Evolutionary conservation across 139 green algal genomes (phyloP), one percentile per base, ranked within the genome.

Genomic region (Chlamydomonas eustigma): DNA sequence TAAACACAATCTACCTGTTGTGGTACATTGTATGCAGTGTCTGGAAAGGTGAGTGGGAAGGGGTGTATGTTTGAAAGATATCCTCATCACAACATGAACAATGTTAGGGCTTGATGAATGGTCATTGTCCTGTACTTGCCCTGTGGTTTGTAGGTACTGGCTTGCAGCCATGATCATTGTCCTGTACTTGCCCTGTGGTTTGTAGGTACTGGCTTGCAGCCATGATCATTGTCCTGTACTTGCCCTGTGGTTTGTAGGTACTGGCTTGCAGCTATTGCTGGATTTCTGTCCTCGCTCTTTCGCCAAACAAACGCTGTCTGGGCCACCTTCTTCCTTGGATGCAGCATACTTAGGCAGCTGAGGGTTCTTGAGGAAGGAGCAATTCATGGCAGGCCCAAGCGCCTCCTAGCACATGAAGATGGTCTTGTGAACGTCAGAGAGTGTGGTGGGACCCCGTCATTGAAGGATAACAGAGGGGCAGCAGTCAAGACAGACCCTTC

Each of bases 291-390:
- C 2, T 81, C 95, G 4, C 31, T 84, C 0, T 89, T 94, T 74
- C 81, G 94, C 36, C 94, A 98, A 81, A 98, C 93, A 12, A 97
- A 97, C 77, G 92, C 87, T 1, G 91, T 98, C 25, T 98, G 94
- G 94, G 84, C 88, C 1, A 81, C 82, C 0, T 97, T 97, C 73
- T 80, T 89, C 22, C 35, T 90, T 37, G 81, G 79, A 2, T 71
- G 75, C 33, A 64, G 77, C 2, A 39, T 78, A 34, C 73, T 87
- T 30, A 39, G 25, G 18, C 12, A 28, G 12, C 18, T 58, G 44
- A 12, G 18, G 18, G 12, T 12, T 18, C 44, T 58, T 12, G 44
- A 58, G 12, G 44, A 12, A 58, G 44, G 12, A 58, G 44, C 18
- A 18, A 18, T 28, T 12, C 12, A 12, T 12, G 44, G 44, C 44